Evolutionary conservation across 2,329 filamentous ascomycete genomes (phyloP).

Genomic region (Byssothecium circinans): DNA sequence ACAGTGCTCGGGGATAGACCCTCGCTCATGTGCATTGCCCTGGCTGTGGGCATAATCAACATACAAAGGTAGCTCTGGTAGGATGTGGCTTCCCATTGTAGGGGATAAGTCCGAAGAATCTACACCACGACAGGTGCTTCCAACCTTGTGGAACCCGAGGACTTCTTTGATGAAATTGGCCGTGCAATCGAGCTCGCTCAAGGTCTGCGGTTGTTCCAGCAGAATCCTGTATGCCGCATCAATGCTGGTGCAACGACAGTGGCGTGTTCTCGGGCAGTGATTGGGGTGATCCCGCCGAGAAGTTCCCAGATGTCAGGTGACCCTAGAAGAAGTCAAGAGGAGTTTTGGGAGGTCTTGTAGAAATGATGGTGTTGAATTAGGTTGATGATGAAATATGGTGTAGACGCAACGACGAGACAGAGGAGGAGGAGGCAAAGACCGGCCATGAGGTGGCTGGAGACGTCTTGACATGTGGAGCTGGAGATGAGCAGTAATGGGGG

Average conservation of each 20-base stretch:
- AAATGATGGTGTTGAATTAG: conserved; percentile 25
- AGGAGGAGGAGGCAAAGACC: background rate
- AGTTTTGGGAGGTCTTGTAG: conserved; percentile 39
- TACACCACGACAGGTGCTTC: conserved; percentile 45
- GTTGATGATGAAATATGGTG: conserved; percentile 19
- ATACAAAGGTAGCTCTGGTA: too few species aligned
- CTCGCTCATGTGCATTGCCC: conserved; percentile 37
- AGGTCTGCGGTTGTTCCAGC: conserved; percentile 46
- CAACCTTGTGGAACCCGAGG: conserved; percentile 53
- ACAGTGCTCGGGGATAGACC: conserved; percentile 27
- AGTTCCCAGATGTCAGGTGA: too few species aligned
- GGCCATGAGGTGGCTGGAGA: background rate
- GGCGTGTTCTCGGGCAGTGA: conserved; percentile 51
- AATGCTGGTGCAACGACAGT: conserved; percentile 52
- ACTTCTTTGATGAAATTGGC: conserved; percentile 57
- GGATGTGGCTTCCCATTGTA: too few species aligned
- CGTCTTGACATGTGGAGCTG: too few species aligned
- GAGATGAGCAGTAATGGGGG: too few species aligned
- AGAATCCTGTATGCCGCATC: conserved; percentile 45
- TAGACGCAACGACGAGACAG: background rate
- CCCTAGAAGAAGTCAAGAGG: conserved; percentile 48
- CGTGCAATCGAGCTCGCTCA: conserved; percentile 57
- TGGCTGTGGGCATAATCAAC: conserved; percentile 44
- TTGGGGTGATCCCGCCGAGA: too few species aligned
- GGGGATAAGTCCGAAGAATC: too few species aligned